phyloP scores from a whole-genome alignment of 129 eudicot genomes.

The Saussurea involucrata region DNA sequence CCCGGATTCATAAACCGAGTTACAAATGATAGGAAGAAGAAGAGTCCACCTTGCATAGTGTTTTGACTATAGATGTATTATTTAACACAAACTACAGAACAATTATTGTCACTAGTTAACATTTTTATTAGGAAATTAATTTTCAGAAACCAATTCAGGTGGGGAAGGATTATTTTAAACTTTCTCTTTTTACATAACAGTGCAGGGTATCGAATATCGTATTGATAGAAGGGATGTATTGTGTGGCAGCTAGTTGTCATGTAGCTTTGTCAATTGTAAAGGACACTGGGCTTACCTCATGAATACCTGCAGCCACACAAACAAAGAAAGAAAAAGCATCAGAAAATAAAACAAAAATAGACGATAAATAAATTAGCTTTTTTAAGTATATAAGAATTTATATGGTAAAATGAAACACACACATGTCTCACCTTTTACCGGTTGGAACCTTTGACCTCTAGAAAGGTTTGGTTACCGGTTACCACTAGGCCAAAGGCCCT shows the following conservation, averaged over 20 bases:
- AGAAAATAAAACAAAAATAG: not conserved
- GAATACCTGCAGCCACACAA: constrained; percentile 66
- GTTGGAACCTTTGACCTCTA: not conserved
- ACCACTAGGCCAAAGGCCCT: not conserved
- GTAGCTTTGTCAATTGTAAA: constrained; percentile 6
- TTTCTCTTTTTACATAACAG: not conserved
- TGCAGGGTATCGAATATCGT: not conserved
- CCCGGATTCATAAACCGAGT: not conserved
- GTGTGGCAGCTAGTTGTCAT: not conserved
- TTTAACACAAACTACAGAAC: not conserved
- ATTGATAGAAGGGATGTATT: not conserved
- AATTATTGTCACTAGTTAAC: not conserved
- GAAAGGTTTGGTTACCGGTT: not conserved
- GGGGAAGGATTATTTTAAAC: not conserved
- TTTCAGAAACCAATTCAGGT: not conserved
- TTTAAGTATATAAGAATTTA: not conserved
- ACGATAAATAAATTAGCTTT: not conserved
- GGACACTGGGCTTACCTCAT: constrained; percentile 62
- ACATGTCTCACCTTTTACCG: not conserved
- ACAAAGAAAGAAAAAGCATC: not conserved
- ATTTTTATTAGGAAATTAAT: not conserved
- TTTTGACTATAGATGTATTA: not conserved
- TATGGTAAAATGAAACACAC: not conserved
- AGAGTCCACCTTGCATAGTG: not conserved
- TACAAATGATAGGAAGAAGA: too few relatives aligned